These are phyloP conservation scores for Phalaenopsis hybrid DNA, from an alignment of 116 monocot species.

Conservation along the genomic window DNA sequence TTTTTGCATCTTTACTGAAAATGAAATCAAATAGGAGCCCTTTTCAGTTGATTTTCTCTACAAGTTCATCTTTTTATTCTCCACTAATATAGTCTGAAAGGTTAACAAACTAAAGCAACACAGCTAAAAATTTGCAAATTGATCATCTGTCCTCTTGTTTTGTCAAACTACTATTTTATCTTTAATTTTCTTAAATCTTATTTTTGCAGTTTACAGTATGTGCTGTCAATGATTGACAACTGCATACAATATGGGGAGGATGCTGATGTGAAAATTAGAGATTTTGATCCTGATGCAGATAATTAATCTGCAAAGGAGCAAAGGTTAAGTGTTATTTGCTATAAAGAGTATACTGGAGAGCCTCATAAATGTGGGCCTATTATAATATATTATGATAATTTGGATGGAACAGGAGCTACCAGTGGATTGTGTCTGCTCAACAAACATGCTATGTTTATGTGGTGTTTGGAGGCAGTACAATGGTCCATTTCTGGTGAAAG, in stretches of 20 bases:
- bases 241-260: constrained; percentile 94
- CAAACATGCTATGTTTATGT: background rate
- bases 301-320: background rate
- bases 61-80: too few relatives aligned
- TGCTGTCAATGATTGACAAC: constrained; percentile 72
- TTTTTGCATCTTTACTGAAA: too few relatives aligned
- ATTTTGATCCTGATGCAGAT: constrained; percentile 47
- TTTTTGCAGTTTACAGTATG: constrained; percentile 62
- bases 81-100: too few relatives aligned
- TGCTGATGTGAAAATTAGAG: constrained; percentile 81
- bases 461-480: background rate
- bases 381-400: background rate
- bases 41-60: too few relatives aligned
- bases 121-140: too few relatives aligned
- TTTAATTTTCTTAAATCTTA: background rate
- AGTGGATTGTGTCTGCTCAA: background rate
- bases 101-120: too few relatives aligned
- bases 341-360: background rate
- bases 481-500: background rate
- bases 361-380: background rate
- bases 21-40: too few relatives aligned
- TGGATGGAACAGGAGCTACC: background rate
- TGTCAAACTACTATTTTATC: background rate
- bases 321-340: background rate
- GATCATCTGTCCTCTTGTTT: background rate